Conservation (phyloP, 768 basidiomycete genomes). For the Calocybe gangraenosa region DNA sequence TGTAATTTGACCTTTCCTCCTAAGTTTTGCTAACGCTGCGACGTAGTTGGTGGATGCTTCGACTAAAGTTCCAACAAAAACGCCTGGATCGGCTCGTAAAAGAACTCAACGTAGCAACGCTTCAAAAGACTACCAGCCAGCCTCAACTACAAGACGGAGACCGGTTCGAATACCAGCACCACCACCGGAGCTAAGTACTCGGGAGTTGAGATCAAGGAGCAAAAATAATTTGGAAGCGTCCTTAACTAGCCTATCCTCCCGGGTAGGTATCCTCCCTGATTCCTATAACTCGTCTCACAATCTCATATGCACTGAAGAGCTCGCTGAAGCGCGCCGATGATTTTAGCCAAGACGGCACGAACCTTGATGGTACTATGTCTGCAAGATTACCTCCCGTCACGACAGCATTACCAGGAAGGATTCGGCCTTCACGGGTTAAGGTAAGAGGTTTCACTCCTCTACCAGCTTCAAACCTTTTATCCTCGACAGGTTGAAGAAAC, state of each 20-base stretch:
- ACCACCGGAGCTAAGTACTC: conserved; percentile 29
- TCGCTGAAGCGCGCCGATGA: conserved; percentile 24
- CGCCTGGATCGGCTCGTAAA: conserved; percentile 11
- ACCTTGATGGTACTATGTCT: conserved; percentile 14
- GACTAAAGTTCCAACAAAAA: conserved; percentile 13
- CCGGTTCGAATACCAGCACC: conserved; percentile 21
- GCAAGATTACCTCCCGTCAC: conserved; percentile 11
- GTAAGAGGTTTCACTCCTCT: conserved; percentile 14
- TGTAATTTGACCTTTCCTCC: background rate
- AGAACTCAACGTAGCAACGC: conserved; percentile 19
- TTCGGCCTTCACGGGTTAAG: conserved; percentile 31
- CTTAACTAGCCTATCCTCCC: conserved; percentile 34
- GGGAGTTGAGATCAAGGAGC: conserved; percentile 42
- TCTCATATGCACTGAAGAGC: conserved; percentile 18
- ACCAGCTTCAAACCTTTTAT: background rate
- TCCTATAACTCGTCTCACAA: background rate
- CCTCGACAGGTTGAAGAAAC: conserved; percentile 31
- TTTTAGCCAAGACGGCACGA: conserved; percentile 17
- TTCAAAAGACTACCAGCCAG: conserved; percentile 26
- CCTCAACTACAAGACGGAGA: conserved; percentile 36
- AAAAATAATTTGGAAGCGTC: conserved; percentile 35
- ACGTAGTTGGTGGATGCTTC: conserved; percentile 4
- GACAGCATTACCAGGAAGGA: conserved; percentile 17
- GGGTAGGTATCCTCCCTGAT: conserved; percentile 22
- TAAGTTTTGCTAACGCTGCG: background rate